Evolutionary conservation across 306 rosid genomes (phyloP).

Genomic region (Rosa multiflora): DNA sequence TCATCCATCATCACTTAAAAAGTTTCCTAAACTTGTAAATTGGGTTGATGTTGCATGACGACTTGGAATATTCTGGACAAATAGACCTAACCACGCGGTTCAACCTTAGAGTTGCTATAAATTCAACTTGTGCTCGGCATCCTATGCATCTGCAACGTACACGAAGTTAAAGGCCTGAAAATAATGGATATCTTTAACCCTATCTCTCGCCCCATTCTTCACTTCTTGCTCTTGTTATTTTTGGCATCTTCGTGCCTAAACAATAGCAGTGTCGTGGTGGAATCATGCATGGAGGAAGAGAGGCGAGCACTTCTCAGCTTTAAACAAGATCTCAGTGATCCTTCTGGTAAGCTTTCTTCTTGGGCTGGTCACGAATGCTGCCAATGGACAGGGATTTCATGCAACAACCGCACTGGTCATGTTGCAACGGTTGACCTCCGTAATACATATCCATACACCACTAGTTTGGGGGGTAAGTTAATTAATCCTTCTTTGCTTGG

Average conservation of each 20-base stretch:
- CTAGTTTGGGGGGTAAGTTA: not conserved
- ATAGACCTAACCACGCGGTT: not conserved
- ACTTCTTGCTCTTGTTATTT: not conserved
- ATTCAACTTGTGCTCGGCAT: not conserved
- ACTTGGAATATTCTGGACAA: not conserved
- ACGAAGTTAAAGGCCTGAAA: not conserved
- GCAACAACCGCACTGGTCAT: not conserved
- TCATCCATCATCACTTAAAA: too few relatives aligned
- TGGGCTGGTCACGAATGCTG: not conserved
- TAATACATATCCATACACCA: not conserved
- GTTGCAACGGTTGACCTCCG: not conserved
- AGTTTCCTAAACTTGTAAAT: too few relatives aligned
- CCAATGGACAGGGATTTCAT: not conserved
- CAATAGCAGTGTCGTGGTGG: too few relatives aligned
- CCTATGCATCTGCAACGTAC: not conserved
- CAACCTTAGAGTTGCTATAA: not conserved
- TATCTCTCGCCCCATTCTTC: not conserved
- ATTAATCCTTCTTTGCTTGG: not conserved
- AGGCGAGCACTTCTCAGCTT: conserved; percentile 7
- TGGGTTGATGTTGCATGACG: not conserved
- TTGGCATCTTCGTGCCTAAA: not conserved
- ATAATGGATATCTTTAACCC: not conserved
- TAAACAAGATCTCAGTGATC: not conserved
- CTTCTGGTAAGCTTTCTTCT: not conserved
- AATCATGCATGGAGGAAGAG: not conserved